Base-by-base conservation (phyloP, 2,329 filamentous ascomycete genomes). In the Xylaria sp. region DNA sequence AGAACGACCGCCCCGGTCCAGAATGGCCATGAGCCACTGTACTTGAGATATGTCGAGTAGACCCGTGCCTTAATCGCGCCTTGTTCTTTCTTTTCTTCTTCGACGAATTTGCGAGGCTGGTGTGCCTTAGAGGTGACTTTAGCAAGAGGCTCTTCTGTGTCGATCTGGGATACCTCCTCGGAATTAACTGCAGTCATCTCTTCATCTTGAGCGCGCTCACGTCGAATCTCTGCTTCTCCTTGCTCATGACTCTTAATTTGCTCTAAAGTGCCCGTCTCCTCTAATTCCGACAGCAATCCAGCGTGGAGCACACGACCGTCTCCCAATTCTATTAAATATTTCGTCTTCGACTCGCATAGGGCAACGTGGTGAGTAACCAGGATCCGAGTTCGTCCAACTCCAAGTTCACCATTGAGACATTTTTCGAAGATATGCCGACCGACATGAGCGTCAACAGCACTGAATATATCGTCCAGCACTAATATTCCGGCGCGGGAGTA, bases 391-490 rank as follows among this genome's bases (percentile, higher is more conserved):
- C 93, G 84, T 0, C 89, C 90, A 25, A 84, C 80, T 69, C 91
- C 90, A 9, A 95, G 84, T 59, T 91, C 87, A 5, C 92, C 92
- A 2, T 87, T 90, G 2, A 95, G 83, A 69, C 91, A 94, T 66
- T 92, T 86, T 72, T 94, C 91, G 72, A 92, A 94, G 58, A 95
- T 90, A 74, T 93, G 91, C 33, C 91, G 88, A 18, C 92, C 93
- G 36, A 94, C 92, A 75, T 94, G 92, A 2, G 92, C 91, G 78
- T 97, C 93, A 9, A 96, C 89, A 10, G 93, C 90, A 76, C 91
- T 93, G 78, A 97, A 94, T 49, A 95, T 92, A 76, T 97, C 93
- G 78, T 97, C 93, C 75, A 96, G 84, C 20, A 96, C 83, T 5
- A 97, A 82, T 70, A 94, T 90, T 0, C 91, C 90, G 0, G 92